Evolutionary conservation across 2,329 filamentous ascomycete species (phyloP).

Genomic region (Colletotrichum sp.): DNA sequence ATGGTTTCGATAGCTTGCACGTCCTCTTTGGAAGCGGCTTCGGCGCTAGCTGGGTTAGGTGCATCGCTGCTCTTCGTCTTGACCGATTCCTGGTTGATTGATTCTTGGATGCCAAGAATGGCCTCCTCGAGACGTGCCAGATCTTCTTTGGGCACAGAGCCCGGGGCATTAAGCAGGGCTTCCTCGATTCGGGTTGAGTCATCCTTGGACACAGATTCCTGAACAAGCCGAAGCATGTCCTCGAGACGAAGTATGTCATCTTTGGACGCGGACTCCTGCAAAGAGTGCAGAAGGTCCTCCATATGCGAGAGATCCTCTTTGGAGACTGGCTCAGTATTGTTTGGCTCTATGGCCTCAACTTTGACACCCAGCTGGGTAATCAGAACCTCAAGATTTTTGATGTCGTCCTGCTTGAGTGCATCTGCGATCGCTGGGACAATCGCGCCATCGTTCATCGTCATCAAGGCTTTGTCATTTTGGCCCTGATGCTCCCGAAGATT

Average conservation of each 20-base stretch:
- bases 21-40: slow-evolving; percentile 77
- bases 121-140: slow-evolving; percentile 60
- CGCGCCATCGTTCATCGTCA: slow-evolving; percentile 55
- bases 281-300: slow-evolving; percentile 51
- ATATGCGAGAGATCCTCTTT: slow-evolving; percentile 40
- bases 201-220: slow-evolving; percentile 18
- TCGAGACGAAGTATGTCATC: slow-evolving; percentile 39
- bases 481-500: slow-evolving; percentile 65
- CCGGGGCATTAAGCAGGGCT: slow-evolving; percentile 47
- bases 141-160: slow-evolving; percentile 48
- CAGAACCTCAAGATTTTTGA: slow-evolving; percentile 84
- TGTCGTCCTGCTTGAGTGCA: slow-evolving; percentile 69
- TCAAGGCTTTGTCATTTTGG: slow-evolving; percentile 54
- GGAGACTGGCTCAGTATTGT: slow-evolving; percentile 33
- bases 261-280: slow-evolving; percentile 37
- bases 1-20: slow-evolving; percentile 91
- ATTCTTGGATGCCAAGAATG: slow-evolving; percentile 47
- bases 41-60: slow-evolving; percentile 33
- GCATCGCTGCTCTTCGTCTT: background rate
- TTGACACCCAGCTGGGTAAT: slow-evolving; percentile 84
- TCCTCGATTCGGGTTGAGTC: slow-evolving; percentile 51
- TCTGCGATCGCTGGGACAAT: slow-evolving; percentile 51
- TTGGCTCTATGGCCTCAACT: slow-evolving; percentile 75
- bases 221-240: slow-evolving; percentile 51
- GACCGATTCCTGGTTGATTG: slow-evolving; percentile 63